Conservation (phyloP, 1,284 basidiomycete genomes). For the Rhodotorula sp. region DNA sequence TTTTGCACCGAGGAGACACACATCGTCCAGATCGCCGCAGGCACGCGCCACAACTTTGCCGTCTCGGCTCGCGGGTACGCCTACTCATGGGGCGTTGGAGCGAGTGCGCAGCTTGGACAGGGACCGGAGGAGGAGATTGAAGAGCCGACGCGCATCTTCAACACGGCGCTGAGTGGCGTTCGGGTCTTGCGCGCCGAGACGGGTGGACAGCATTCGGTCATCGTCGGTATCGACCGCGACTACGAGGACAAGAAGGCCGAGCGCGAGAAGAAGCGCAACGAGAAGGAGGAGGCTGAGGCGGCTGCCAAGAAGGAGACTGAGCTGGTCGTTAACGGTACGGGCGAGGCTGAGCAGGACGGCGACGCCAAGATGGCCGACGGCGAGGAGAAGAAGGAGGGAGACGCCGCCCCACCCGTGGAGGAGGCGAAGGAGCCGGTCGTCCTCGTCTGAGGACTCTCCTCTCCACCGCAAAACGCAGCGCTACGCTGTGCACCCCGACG, state of each 20-base stretch:
- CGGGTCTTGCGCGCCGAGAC: slow-evolving; percentile 35
- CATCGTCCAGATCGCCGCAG: slow-evolving; percentile 70
- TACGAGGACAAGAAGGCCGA: slow-evolving; percentile 4
- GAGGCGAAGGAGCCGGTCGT: too few species aligned
- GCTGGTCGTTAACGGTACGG: background rate
- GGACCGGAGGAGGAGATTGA: slow-evolving; percentile 35
- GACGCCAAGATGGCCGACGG: background rate
- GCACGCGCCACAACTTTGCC: slow-evolving; percentile 78
- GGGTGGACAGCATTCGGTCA: slow-evolving; percentile 42
- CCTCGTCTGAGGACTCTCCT: too few species aligned
- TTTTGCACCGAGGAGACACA: slow-evolving; percentile 55
- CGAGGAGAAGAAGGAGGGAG: slow-evolving; percentile 1
- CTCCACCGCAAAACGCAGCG: too few species aligned
- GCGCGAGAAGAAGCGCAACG: slow-evolving; percentile 7
- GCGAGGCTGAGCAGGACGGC: background rate
- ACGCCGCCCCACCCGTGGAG: background rate
- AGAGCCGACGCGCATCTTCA: slow-evolving; percentile 29
- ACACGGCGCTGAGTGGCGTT: slow-evolving; percentile 34
- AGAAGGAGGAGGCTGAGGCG: background rate
- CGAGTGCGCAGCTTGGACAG: slow-evolving; percentile 38
- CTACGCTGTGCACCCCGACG: too few species aligned
- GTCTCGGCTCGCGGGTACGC: slow-evolving; percentile 55
- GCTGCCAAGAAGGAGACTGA: background rate
- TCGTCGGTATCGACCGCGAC: slow-evolving; percentile 32
- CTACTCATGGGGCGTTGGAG: slow-evolving; percentile 41